These are phyloP conservation scores for Botryotinia globosa DNA, from an alignment of 2,329 filamentous ascomycete species.

Conservation along the genomic window DNA sequence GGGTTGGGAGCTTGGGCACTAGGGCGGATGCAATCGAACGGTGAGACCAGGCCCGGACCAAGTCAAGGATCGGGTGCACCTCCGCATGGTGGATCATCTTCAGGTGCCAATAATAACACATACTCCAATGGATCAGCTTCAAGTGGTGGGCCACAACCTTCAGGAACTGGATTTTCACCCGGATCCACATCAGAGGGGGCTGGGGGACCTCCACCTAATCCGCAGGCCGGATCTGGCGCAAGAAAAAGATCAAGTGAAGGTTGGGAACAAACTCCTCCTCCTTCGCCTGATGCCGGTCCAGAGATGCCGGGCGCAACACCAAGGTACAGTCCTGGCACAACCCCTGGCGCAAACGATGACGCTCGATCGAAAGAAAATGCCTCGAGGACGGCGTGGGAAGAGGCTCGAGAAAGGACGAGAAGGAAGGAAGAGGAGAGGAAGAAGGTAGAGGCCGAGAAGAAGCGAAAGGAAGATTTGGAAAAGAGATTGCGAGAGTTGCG, in stretches of 20 bases:
- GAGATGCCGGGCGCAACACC: slow-evolving; percentile 15
- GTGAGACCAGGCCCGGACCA: slow-evolving; percentile 38
- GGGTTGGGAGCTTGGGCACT: slow-evolving; percentile 76
- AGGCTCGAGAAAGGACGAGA: slow-evolving; percentile 64
- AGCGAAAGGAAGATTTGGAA: slow-evolving; percentile 55
- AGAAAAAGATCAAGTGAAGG: slow-evolving; percentile 14
- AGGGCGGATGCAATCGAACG: slow-evolving; percentile 59
- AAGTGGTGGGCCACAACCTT: slow-evolving; percentile 21
- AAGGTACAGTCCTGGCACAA: background rate
- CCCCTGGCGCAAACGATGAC: slow-evolving; percentile 24
- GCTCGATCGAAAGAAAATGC: slow-evolving; percentile 25
- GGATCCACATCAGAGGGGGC: slow-evolving; percentile 14
- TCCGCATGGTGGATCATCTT: slow-evolving; percentile 23
- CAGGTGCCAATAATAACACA: slow-evolving; percentile 28
- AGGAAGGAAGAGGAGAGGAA: slow-evolving; percentile 66
- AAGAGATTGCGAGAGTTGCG: slow-evolving; percentile 53
- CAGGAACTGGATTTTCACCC: slow-evolving; percentile 15
- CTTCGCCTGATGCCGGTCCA: slow-evolving; percentile 22
- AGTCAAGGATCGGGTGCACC: slow-evolving; percentile 29
- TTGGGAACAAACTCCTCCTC: slow-evolving; percentile 18
- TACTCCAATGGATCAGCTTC: slow-evolving; percentile 32
- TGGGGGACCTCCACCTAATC: slow-evolving; percentile 27
- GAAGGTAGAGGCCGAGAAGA: slow-evolving; percentile 58
- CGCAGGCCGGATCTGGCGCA: slow-evolving; percentile 20
- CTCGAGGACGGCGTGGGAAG: slow-evolving; percentile 60